Base-by-base conservation (phyloP, 345 rosid genomes). In the Hirschfeldia incana region DNA sequence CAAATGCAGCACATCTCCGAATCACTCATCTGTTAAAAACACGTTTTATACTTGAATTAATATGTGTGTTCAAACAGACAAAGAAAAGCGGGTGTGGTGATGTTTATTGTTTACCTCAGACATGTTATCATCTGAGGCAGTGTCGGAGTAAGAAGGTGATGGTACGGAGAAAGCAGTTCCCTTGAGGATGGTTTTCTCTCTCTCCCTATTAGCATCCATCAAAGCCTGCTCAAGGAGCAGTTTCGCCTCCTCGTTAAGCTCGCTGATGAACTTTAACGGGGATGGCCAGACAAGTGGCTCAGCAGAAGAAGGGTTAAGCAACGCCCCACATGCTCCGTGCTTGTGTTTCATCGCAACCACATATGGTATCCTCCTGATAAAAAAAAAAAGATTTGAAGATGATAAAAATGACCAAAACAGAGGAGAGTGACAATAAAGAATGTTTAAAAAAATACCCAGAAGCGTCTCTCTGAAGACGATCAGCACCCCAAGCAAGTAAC, bases 251-350 rank as follows among this genome's bases (percentile, higher is more conserved):
- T 86, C 88, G 65, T 91, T 87, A 65, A 95, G 92, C 80, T 95
- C 99, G 13, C 96, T 88, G 77, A 96, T 93, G 88, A 96, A 96
- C 80, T 96, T 96, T 59, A 96, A 85, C 11, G 99, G 98, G 0
- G 98, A 87, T 30, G 99, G 99, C 99, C 99, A 96, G 39, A 96
- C 97, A 17, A 96, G 91, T 65, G 97, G 99, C 81, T 90, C 99
- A 12, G 98, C 95, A 2, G 99, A 90, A 13, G 95, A 81, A 5
- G 99, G 99, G 72, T 96, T 90, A 44, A 95, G 81, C 78, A 95
- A 81, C 3, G 98, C 97, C 0, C 96, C 96, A 85, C 97, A 93
- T n/a, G 89, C 88, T 82, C 89, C 88, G 44, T 96, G 92, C 76
- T 87, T 92, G 81, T 87, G 84, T 82, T 88, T 96, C 76, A 83